Conservation (phyloP, 352 stramenopile species). For the Phytophthora idaei region DNA sequence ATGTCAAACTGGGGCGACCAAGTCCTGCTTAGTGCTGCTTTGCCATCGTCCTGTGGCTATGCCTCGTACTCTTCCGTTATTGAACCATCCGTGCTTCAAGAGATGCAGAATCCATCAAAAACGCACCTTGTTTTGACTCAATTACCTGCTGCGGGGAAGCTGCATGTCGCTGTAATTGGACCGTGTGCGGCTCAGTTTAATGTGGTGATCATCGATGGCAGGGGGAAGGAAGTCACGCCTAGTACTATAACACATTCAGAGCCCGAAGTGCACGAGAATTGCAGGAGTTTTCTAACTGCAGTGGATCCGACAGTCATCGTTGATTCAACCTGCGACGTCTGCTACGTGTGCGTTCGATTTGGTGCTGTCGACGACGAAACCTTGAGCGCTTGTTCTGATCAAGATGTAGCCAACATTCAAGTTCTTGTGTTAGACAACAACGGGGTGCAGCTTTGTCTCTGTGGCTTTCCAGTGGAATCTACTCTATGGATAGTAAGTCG, state of each 20-base stretch:
- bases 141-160: slow-evolving; percentile 18
- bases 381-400: background rate
- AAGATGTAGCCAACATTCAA: slow-evolving; percentile 31
- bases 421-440: slow-evolving; percentile 39
- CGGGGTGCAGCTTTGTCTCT: slow-evolving; percentile 47
- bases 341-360: slow-evolving; percentile 30
- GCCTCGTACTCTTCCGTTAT: slow-evolving; percentile 49
- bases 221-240: slow-evolving; percentile 7
- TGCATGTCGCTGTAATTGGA: slow-evolving; percentile 19
- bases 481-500: slow-evolving; percentile 47
- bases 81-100: background rate
- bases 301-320: slow-evolving; percentile 9
- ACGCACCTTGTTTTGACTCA: slow-evolving; percentile 34
- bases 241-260: slow-evolving; percentile 1
- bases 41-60: slow-evolving; percentile 24
- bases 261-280: slow-evolving; percentile 2
- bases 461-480: slow-evolving; percentile 21
- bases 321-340: slow-evolving; percentile 6
- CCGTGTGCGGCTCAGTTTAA: background rate
- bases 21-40: slow-evolving; percentile 41
- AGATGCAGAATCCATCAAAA: background rate
- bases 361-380: background rate
- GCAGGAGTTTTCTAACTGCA: background rate
- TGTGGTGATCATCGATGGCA: slow-evolving; percentile 5
- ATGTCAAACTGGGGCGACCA: slow-evolving; percentile 63